phyloP scores from a whole-genome alignment of 495 filamentous ascomycete species.

The Penicillium herquei region DNA sequence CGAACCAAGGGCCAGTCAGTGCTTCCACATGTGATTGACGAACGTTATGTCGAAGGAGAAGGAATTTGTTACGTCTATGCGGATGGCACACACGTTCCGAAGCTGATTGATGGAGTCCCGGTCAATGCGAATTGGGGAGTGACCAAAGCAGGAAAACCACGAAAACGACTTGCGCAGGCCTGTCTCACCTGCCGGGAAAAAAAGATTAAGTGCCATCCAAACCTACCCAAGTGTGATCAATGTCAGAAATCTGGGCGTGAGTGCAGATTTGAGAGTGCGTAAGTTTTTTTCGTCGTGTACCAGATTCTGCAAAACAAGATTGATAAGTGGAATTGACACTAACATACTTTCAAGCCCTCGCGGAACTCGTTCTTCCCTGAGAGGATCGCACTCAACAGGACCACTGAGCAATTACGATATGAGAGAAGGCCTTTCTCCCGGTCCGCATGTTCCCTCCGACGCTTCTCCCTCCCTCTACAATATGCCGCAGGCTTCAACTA shows the following conservation, averaged over 20 bases:
- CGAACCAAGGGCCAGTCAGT: slow-evolving; percentile 19
- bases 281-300: slow-evolving; percentile 39
- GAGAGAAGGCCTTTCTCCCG: slow-evolving; percentile 20
- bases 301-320: not conserved
- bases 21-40: slow-evolving; percentile 48
- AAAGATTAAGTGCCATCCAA: slow-evolving; percentile 95
- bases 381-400: slow-evolving; percentile 22
- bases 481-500: slow-evolving; percentile 33
- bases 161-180: slow-evolving; percentile 84
- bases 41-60: slow-evolving; percentile 64
- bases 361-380: slow-evolving; percentile 34
- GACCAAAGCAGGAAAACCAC: slow-evolving; percentile 87
- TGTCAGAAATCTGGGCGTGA: slow-evolving; percentile 84
- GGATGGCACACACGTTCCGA: slow-evolving; percentile 79
- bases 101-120: slow-evolving; percentile 76
- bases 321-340: slow-evolving; percentile 2
- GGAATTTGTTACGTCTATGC: slow-evolving; percentile 86
- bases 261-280: slow-evolving; percentile 88
- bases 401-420: slow-evolving; percentile 22
- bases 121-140: slow-evolving; percentile 93
- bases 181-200: slow-evolving; percentile 91
- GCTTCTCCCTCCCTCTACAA: slow-evolving; percentile 34
- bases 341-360: slow-evolving; percentile 31
- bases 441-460: slow-evolving; percentile 26
- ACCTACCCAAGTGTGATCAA: slow-evolving; percentile 79